Evolutionary conservation across 208 protist genomes (phyloP).

Genomic region (Trypanosoma mega): DNA sequence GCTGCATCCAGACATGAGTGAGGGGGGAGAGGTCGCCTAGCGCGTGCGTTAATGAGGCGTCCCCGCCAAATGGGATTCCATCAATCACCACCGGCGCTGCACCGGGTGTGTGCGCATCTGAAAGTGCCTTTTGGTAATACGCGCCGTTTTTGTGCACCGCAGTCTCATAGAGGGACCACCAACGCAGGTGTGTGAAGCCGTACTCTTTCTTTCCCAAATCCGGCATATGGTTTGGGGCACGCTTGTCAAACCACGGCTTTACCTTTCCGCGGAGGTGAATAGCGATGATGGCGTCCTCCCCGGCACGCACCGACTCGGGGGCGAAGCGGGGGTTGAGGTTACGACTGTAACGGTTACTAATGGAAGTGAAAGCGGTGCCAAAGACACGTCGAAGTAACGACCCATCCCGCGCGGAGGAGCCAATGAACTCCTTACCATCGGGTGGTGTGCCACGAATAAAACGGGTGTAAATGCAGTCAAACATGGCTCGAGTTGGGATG

Average conservation of each 20-base stretch:
- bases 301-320: background rate
- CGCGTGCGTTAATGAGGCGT: background rate
- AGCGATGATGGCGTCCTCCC: background rate
- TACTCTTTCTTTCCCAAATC: constrained; percentile 30
- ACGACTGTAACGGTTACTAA: constrained; percentile 23
- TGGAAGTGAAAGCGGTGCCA: background rate
- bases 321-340: constrained; percentile 30
- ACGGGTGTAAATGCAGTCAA: constrained; percentile 15
- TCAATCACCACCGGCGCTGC: background rate
- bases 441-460: constrained; percentile 8
- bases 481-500: constrained; percentile 17
- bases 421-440: constrained; percentile 7
- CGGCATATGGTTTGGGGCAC: background rate
- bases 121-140: constrained; percentile 15
- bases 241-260: constrained; percentile 38
- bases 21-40: constrained; percentile 13
- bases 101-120: background rate
- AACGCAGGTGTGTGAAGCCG: constrained; percentile 30
- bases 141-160: constrained; percentile 23
- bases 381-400: constrained; percentile 25
- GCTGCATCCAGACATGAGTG: constrained; percentile 40
- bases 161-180: constrained; percentile 33
- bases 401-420: constrained; percentile 25
- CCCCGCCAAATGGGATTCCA: constrained; percentile 10
- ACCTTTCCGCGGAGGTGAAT: constrained; percentile 28